phyloP scores from a whole-genome alignment of 805 yeast species.

The Suhomyces sp. region DNA sequence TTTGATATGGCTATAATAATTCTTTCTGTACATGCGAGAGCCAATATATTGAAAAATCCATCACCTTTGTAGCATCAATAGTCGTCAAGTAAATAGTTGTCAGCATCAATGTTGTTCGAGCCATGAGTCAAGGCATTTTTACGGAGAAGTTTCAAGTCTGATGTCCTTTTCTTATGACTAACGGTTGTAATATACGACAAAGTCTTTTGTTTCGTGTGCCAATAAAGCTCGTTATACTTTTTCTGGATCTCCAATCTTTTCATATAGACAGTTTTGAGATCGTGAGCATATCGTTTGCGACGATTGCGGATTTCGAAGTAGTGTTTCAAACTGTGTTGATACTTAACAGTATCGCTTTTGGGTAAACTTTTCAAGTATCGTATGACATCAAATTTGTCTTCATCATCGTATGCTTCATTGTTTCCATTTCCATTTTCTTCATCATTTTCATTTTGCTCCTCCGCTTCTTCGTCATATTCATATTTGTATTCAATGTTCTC shows the following conservation, averaged over 20 bases:
- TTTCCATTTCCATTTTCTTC: constrained; percentile 5
- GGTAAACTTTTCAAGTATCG: constrained; percentile 1
- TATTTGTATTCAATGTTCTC: constrained; percentile 23
- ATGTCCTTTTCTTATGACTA: neutral
- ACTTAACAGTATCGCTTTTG: neutral
- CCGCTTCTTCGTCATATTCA: constrained; percentile 20
- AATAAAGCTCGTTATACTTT: neutral
- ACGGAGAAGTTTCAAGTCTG: neutral
- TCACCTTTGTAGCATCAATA: neutral
- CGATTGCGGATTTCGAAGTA: constrained; percentile 1
- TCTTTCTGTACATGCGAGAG: neutral
- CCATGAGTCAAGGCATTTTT: constrained; percentile 12
- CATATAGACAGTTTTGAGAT: constrained; percentile 5
- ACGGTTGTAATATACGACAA: neutral
- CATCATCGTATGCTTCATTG: constrained; percentile 7
- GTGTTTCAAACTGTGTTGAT: neutral
- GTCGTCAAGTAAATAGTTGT: constrained; percentile 11
- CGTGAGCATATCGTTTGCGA: constrained; percentile 2
- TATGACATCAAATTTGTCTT: constrained; percentile 4
- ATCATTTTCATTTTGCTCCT: constrained; percentile 4
- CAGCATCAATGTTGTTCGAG: constrained; percentile 9
- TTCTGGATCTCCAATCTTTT: constrained; percentile 10
- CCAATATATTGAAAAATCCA: neutral
- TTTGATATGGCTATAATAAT: neutral
- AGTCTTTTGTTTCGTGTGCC: neutral